Evolutionary conservation across 106 monocot genomes (phyloP), one percentile per base, ranked within the genome.

Genomic region (Triglochin maritima): DNA sequence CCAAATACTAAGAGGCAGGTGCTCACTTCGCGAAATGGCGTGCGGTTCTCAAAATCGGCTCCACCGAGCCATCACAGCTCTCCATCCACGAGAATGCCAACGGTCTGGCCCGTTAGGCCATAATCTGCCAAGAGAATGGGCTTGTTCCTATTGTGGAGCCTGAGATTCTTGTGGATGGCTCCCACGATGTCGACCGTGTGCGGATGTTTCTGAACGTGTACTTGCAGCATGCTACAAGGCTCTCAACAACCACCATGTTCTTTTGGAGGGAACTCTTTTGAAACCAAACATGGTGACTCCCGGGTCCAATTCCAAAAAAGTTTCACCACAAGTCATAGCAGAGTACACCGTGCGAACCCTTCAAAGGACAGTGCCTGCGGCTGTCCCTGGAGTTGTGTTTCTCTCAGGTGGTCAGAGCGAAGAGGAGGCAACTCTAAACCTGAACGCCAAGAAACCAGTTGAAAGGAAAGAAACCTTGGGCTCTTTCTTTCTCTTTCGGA

Each of bases 201-300:
- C 71, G 5, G 60, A 60, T 7, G 71, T 71, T 8, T 61, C 71
- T 3, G 71, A 71, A 43, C 45, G 49, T 8, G 71, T 71, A 0
- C 60, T 71, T 7, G 71, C 71, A 0, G 71, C 71, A 15, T 59
- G 59, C 60, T 71, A 71, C 71, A 71, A 71, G 71, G 60, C 60
- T 12, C 60, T 71, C 15, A 71, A 50, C 42, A 61, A 71, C 50
- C 71, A 71, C 71, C 71, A 71, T 50, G 71, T 71, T 7, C 71
- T 71, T 17, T 17, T 71, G 11, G 71, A 71, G 42, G 71, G 71
- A 2, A 49, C 71, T 10, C 59, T 71, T 10, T 29, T 71, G 71
- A 71, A 71, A 61, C 71, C 71, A 6, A 71, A 71, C 61, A 71
- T 71, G 71, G 71, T 71, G 17, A 71, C 71, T 6, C 71, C 71